Base-by-base conservation (phyloP, 176 grass and related monocot genomes). In the Oryza coarctata region DNA sequence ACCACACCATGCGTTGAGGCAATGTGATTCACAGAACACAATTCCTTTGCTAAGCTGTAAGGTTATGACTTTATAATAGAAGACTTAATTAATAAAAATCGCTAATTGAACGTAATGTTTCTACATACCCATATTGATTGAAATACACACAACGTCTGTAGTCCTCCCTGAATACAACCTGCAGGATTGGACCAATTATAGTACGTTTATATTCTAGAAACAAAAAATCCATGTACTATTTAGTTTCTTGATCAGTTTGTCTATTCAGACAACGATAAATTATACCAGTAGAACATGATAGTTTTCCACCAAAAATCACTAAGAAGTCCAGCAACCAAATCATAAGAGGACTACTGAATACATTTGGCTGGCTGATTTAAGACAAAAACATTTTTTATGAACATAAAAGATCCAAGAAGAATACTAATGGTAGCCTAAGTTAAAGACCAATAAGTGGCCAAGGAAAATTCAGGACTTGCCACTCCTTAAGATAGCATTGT, bases 81-180 rank as follows among this genome's bases (percentile, higher is more conserved):
- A 18, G 73, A 60, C 2, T 49, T 71, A 20, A 38, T 85, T 38
- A n/a, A n/a, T n/a, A n/a, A n/a, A 70, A 71, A 33, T 7, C 7
- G 4, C 38, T 39, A 39, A 39, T 39, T 2, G 70, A 82, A 71
- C 76, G 33, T 32, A 80, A 18, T 68, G 49, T 34, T 77, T 47
- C 20, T 64, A 76, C 84, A 71, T 91, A 94, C 94, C 94, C 94
- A 84, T 94, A 97, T 87, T 97, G 92, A 41, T 97, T 88, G 14
- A 97, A 97, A 86, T 97, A 97, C 80, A 91, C 94, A 68, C 91
- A 91, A 88, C 94, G 91, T 12, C 91, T 91, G 60, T 97, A 97
- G 86, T 97, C 85, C 67, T 94, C 94, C 76, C 93, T 93, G 83
- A 98, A 98, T 72, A 98, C 96, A 90, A 98, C 95, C 96, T 98